Base-by-base conservation (phyloP, 441 rosid species). In the Corymbia calophylla region DNA sequence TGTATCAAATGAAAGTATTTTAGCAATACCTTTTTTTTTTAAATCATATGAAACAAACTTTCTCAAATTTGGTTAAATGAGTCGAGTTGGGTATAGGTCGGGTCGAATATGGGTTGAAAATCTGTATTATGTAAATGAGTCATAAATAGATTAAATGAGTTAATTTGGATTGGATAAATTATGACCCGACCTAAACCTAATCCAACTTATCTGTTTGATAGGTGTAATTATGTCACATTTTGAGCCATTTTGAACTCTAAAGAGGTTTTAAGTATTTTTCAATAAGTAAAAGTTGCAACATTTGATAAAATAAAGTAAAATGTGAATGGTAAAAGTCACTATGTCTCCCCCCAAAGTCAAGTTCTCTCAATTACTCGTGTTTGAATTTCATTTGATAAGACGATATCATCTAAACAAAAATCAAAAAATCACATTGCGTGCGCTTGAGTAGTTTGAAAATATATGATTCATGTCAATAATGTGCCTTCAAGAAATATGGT, bases 401-500 rank as follows among this genome's bases (percentile, higher is more conserved):
- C 32, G 15, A n/a, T 64, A 64, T 64, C 11, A 4, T 64, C 73
- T 13, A 58, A 15, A 64, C 3, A 2, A 31, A 31, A n/a, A 23
- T 0, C 64, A 1, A 58, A 58, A 56, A 58, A 58, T 58, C 6
- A 1, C 13, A 9, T 58, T 25, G 62, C 1, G 6, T 56, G 6
- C 2, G 1, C 23, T 58, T 58, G n/a, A 58, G 14, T 58, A 58
- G 9, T 58, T 58, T 58, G n/a, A 25, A 58, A 58, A 58, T 0
- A 25, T 58, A 58, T 58, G n/a, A 25, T 25, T 23, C 64, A 23
- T 58, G 13, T 58, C 64, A 58, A 23, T 58, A 39, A 39, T 58
- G 6, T 9, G 62, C 29, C 0, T 12, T 0, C 0, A 39, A 39
- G 6, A 39, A 39, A 39, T 39, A 39, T 39, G 44, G 44, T 39